Percentiles rank a stretch among this genome's conserved stretches.
These are phyloP conservation scores for Rutstroemia sydowiana DNA, from an alignment of 2,329 filamentous ascomycete genomes.

Conservation along the genomic window DNA sequence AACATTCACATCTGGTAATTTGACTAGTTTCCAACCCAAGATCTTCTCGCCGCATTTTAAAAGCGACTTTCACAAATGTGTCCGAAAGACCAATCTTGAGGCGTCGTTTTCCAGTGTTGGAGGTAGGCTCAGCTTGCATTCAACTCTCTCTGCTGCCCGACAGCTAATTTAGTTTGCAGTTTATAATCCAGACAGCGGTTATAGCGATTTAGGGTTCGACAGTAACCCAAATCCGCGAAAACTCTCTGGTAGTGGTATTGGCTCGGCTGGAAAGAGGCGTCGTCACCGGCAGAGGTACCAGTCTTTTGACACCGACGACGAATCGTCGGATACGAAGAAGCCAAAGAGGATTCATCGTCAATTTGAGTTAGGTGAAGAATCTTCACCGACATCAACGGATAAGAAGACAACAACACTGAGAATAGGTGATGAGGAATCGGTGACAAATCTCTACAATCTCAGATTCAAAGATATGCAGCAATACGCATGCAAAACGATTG, in stretches of 20 bases:
- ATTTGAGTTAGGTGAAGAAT: slow-evolving; percentile 16
- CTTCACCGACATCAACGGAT: slow-evolving; percentile 13
- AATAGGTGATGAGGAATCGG: slow-evolving; percentile 45
- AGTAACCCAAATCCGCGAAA: slow-evolving; percentile 12
- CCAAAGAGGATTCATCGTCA: slow-evolving; percentile 17
- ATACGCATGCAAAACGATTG: slow-evolving; percentile 62
- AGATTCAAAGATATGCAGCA: slow-evolving; percentile 63
- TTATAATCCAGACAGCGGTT: slow-evolving; percentile 17
- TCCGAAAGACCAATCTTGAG: slow-evolving; percentile 9
- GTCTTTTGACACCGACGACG: slow-evolving; percentile 21
- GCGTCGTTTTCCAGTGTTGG: slow-evolving; percentile 7
- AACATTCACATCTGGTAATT: slow-evolving; percentile 19
- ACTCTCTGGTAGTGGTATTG: slow-evolving; percentile 13
- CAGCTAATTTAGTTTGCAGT: slow-evolving; percentile 12
- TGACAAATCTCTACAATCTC: slow-evolving; percentile 53
- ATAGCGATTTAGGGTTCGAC: slow-evolving; percentile 17
- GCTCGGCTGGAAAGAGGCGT: slow-evolving; percentile 11
- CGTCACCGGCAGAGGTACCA: slow-evolving; percentile 10
- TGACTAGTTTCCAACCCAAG: slow-evolving; percentile 15
- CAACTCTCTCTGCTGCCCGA: too few relatives aligned
- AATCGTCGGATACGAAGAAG: slow-evolving; percentile 15
- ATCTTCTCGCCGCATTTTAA: slow-evolving; percentile 19
- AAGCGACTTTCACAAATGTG: slow-evolving; percentile 13
- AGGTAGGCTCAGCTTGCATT: slow-evolving; percentile 1
- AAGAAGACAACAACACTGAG: slow-evolving; percentile 33